Evolutionary conservation across 2,329 filamentous ascomycete species (phyloP), one percentile per base, ranked within the genome.

Genomic region (Sporothrix euskadiensis): DNA sequence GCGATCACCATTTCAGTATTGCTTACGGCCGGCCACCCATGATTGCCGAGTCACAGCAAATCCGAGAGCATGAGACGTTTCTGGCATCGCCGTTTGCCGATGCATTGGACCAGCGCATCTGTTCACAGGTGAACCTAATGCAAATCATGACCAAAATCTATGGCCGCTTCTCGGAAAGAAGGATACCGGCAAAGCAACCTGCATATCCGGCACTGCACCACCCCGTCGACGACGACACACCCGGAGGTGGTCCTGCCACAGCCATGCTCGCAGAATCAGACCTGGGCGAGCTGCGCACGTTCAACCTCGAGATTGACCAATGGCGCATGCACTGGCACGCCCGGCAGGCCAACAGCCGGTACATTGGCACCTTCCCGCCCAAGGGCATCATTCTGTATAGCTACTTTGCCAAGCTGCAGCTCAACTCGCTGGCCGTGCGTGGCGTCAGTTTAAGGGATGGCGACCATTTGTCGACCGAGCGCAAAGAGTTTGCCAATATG

Each of bases 391-490:
- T 75, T 22, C 69, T 76, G 30, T 74, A 81, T 73, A 74, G 76
- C 56, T 76, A 80, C 71, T 81, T 81, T 72, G 81, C 80, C 35
- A 81, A 82, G 73, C 76, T 83, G n/a, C 81, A 83, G 72, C 77
- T 83, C 66, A 82, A 81, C 73, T 76, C 89, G 35, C 83, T 77
- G 22, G 74, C 83, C 26, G 85, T 81, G 0, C 82, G 83, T 0
- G 91, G 89, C 76, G 74, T 79, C 77, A 54, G 81, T 75, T 78
- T 85, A 83, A 82, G 83, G 75, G n/a, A 26, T 8, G 47, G 69
- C 61, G 59, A 12, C 70, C 74, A 22, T 74, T 73, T 76, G 10
- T 76, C 75, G 57, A 74, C 75, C 3, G 73, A 76, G 47, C 70
- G 75, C 44, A 75, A 75, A 63, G 75, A 76, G 39, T 73, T 74